phyloP scores from a whole-genome alignment of 306 rosid genomes.

The Neltuma alba region DNA sequence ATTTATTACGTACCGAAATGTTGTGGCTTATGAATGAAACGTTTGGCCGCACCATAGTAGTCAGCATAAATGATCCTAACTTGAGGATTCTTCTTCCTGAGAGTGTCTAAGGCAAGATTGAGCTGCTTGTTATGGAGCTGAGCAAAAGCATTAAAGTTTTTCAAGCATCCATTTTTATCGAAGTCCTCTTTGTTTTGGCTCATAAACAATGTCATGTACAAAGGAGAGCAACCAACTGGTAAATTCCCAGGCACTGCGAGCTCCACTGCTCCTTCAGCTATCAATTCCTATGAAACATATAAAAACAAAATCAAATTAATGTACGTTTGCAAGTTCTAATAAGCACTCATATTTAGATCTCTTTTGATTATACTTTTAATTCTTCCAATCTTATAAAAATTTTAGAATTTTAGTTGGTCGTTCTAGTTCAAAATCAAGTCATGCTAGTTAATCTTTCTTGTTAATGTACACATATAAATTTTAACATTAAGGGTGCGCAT shows the following conservation, averaged over 20 bases:
- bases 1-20: constrained; percentile 42
- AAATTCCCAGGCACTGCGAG: constrained; percentile 73
- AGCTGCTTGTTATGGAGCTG: constrained; percentile 59
- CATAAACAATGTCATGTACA: constrained; percentile 50
- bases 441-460: too few species aligned
- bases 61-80: constrained; percentile 65
- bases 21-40: constrained; percentile 50
- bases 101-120: constrained; percentile 38
- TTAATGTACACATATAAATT: too few species aligned
- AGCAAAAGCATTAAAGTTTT: constrained; percentile 54
- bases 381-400: neutral
- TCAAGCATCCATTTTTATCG: constrained; percentile 66
- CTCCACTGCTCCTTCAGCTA: constrained; percentile 69
- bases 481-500: too few species aligned
- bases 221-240: constrained; percentile 66
- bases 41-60: constrained; percentile 60
- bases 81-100: constrained; percentile 49
- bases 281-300: constrained; percentile 48
- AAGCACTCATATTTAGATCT: neutral
- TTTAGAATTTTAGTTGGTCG: neutral
- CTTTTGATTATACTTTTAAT: neutral
- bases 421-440: neutral
- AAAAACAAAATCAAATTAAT: neutral
- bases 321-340: neutral
- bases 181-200: constrained; percentile 45